Percentiles rank a stretch among this genome's conserved stretches.
Evolutionary conservation across 2,329 filamentous ascomycete genomes (phyloP).

Genomic region (Xenoacremonium recifei): DNA sequence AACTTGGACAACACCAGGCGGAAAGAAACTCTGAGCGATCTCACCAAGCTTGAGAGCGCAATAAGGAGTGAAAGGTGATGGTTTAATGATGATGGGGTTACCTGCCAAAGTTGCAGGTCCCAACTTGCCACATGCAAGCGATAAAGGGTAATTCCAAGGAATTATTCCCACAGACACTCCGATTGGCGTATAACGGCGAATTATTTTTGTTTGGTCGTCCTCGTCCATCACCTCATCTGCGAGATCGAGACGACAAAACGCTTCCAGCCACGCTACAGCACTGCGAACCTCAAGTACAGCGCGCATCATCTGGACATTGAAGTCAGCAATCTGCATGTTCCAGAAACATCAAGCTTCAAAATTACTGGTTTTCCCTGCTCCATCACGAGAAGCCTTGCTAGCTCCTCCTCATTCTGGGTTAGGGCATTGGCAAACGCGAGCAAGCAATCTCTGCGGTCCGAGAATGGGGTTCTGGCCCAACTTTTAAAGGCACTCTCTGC

Average conservation of each 20-base stretch:
- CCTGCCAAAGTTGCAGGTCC: slow-evolving; percentile 56
- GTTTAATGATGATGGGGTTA: slow-evolving; percentile 55
- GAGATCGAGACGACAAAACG: not conserved
- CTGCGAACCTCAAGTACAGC: not conserved
- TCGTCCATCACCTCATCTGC: not conserved
- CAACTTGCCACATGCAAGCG: slow-evolving; percentile 42
- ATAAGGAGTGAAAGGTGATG: slow-evolving; percentile 58
- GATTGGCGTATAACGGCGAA: slow-evolving; percentile 10
- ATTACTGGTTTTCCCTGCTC: not conserved
- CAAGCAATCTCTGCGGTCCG: not conserved
- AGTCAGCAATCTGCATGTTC: not conserved
- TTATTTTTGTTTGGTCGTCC: not conserved
- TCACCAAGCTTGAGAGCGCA: slow-evolving; percentile 57
- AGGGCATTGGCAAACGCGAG: not conserved
- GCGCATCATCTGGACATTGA: not conserved
- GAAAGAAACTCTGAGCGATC: slow-evolving; percentile 55
- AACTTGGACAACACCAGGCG: slow-evolving; percentile 60
- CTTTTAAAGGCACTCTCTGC: not conserved
- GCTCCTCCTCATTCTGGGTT: not conserved
- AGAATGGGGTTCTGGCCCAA: not conserved
- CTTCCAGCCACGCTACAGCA: not conserved
- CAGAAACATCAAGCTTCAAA: not conserved
- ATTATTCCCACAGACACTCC: slow-evolving; percentile 20
- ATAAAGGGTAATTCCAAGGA: slow-evolving; percentile 22
- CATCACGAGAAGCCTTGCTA: not conserved